A percentile compares a stretch with the other conserved stretches of the same genome.
These are phyloP conservation scores for Fraxinus angustifolia DNA, from an alignment of 305 asterid genomes.

Conservation along the genomic window DNA sequence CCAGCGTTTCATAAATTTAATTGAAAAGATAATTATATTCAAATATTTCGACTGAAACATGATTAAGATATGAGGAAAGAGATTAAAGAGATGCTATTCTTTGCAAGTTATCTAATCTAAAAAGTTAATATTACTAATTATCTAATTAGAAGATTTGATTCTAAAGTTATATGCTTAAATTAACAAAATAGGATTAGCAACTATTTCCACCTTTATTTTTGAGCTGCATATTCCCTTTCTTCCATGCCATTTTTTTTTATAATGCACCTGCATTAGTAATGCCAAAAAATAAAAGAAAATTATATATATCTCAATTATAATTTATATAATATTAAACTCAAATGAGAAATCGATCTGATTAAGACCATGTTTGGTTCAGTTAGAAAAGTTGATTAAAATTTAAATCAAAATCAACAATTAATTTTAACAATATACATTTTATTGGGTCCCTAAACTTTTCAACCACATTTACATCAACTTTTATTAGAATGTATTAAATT, in stretches of 20 bases:
- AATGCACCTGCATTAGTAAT: background rate
- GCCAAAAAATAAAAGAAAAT: background rate
- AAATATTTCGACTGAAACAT: too few relatives aligned
- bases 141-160: constrained; percentile 18
- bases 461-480: too few relatives aligned
- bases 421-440: too few relatives aligned
- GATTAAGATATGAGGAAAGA: too few relatives aligned
- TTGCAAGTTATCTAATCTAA: background rate
- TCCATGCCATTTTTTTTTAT: background rate
- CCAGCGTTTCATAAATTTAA: too few relatives aligned
- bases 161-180: constrained; percentile 6
- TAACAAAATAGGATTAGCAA: constrained; percentile 15
- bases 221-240: background rate
- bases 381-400: too few relatives aligned
- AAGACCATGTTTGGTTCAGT: too few relatives aligned
- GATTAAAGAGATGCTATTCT: background rate
- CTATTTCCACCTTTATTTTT: background rate
- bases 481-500: too few relatives aligned
- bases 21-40: too few relatives aligned
- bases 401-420: too few relatives aligned
- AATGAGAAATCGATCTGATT: background rate
- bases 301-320: background rate
- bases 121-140: background rate
- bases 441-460: too few relatives aligned
- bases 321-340: background rate